Base-by-base conservation (phyloP, 306 rosid species). In the Alnus rubra region DNA sequence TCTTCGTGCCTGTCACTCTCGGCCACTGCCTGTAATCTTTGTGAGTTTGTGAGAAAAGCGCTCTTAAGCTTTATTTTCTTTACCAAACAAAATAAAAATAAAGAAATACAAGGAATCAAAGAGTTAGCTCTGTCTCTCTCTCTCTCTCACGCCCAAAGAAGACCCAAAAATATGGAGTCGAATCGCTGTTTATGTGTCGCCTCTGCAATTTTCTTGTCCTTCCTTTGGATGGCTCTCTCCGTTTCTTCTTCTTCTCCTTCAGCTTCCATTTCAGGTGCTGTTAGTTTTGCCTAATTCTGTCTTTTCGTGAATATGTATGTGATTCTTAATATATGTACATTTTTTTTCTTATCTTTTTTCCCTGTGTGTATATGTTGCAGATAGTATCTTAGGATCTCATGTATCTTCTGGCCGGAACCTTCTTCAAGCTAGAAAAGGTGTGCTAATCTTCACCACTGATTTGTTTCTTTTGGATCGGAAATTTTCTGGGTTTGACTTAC, bases 361-460 rank as follows among this genome's bases (percentile, higher is more conserved):
- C 88, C 12, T 51, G 49, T 79, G 81, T 0, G 18, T 80, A 11
- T 71, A 73, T 49, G 37, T 79, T 86, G 71, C 98, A 95, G 99
- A 79, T 51, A 7, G 52, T 10, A 16, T 84, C 74, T 87, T 89
- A 73, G 88, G 83, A 83, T 83, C 88, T 74, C 86, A 85, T 74
- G 44, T 15, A 64, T 86, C 81, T 44, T 74, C 71, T 2, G 93
- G 90, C 64, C 92, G 98, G 75, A 87, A 51, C 81, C 94, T 95
- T 74, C 99, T 95, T 55, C 99, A 93, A 82, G 96, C 94, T 62
- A 91, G 84, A 81, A 84, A 86, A 93, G 91, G 99, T 88, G 18
- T 52, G 28, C 28, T 33, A 4, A 18, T 49, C 82, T 56, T 70
- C 47, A 8, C 52, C 14, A n/a, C 58, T 18, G 39, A 3, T 54